phyloP scores from a whole-genome alignment of 2,329 filamentous ascomycete genomes.

The Trichoderma atrobrunneum region DNA sequence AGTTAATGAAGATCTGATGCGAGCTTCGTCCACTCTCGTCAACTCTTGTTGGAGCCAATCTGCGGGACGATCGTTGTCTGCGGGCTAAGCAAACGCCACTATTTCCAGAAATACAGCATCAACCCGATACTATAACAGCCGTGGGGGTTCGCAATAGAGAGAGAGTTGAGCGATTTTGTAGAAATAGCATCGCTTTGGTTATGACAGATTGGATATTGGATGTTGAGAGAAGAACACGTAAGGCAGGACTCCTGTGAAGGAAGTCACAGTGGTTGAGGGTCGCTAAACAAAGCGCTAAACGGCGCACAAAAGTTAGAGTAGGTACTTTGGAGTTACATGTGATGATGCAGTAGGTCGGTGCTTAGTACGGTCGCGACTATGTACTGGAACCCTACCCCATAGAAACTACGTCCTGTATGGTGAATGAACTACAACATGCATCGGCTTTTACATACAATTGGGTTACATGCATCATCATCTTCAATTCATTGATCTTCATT shows the following conservation, averaged over 20 bases:
- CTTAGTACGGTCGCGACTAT: background rate
- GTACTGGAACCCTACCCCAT: background rate
- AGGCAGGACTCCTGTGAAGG: background rate
- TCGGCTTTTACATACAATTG: background rate
- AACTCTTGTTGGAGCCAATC: background rate
- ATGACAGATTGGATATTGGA: background rate
- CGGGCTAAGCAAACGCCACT: background rate
- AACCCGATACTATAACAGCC: background rate
- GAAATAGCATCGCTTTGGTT: background rate
- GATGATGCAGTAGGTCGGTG: background rate
- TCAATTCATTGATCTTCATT: background rate
- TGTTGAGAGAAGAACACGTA: background rate
- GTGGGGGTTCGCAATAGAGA: background rate
- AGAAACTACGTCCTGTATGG: background rate
- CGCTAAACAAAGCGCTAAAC: background rate
- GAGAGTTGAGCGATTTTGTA: background rate
- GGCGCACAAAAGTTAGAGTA: background rate
- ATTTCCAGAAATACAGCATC: background rate
- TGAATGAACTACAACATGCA: background rate
- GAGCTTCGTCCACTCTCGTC: background rate
- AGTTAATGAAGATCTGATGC: background rate
- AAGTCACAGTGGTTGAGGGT: background rate
- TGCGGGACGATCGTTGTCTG: background rate
- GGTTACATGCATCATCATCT: background rate
- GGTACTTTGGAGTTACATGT: background rate